Base-by-base conservation (phyloP, 768 basidiomycete species). In the Suillus variegatus region DNA sequence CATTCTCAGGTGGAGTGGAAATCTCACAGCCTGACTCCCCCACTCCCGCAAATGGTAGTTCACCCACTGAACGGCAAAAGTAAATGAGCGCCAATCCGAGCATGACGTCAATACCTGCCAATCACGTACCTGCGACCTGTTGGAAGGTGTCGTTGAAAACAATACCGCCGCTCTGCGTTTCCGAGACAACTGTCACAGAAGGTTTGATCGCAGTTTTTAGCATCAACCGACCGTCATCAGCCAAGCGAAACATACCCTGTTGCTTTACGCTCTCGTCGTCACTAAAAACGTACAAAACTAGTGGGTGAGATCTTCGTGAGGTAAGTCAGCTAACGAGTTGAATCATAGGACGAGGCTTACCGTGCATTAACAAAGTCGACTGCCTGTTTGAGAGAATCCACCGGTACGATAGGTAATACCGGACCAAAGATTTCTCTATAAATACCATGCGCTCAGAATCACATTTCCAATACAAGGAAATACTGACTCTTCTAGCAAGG, bases 401-500 rank as follows among this genome's bases (percentile, higher is more conserved):
- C 82, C 0, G 85, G 77, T 14, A 92, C 69, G 54, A 93, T 80
- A 0, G 91, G 86, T 8, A 93, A 70, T 28, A 93, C 73, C 0
- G 92, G 91, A 0, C 90, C 92, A 68, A 93, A 93, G 3, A 92
- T 73, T 72, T 93, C 92, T 66, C 90, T 91, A 67, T 22, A 18
- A 58, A 41, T 18, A 13, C 16, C 13, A 36, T 14, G 25, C 4
- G 1, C 8, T 43, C 20, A 65, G 32, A 18, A 18, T 36, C 49
- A 20, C 2, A n/a, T 56, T 25, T 43, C 44, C n/a, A 22, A 25
- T 2, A 40, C 58, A 32, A 66, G 54, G 5, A 16, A 22, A 46
- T 3, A 73, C 82, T 55, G 65, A 89, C 86, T 85, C 86, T 68
- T 86, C 82, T 74, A 93, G 77, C 38, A 92, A 72, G 0, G 84